Evolutionary conservation across 2,329 filamentous ascomycete genomes (phyloP), one percentile per base, ranked within the genome.

Genomic region (Aspergillus ochraceus): DNA sequence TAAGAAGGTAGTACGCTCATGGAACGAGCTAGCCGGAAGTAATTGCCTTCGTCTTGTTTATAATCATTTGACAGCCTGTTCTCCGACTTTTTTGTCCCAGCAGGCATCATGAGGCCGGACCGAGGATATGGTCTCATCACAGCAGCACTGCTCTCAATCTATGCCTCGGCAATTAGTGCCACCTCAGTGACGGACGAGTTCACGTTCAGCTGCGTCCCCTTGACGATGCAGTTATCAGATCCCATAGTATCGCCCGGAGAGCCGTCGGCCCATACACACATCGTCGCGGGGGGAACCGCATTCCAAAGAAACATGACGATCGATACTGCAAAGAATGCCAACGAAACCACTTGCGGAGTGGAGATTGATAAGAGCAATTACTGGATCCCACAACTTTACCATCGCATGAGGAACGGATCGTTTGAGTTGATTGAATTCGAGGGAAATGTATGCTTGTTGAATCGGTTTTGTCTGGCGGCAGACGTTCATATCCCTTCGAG

Each of bases 381-480:
- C 80, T 93, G 90, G 90, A 86, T 88, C 61, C 90, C 90, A 1
- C 81, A 81, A 42, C 77, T 93, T 5, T 93, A 88, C 76, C 91
- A 89, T 68, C 51, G 29, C 8, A 57, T 49, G 11, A 19, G 26
- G 5, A 55, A 64, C 52, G 64, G 62, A 5, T 32, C 29, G 8
- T 65, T 68, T 52, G 65, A 68, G 53, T 42, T 65, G 45, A 49
- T 68, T 19, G 58, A 66, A 42, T 58, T 61, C 52, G 56, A 64
- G 45, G 58, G 47, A 4, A 68, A 57, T 52, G 65, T 66, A 63
- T 26, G 61, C 54, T 26, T 32, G 12, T 24, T 12, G 8, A 12
- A 47, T 22, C 20, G 36, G 17, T 3, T 24, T 24, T 29, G n/a
- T 1, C 22, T n/a, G 26, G n/a, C 17, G 14, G 19, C 47, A 3